Conservation (phyloP, 2,329 filamentous ascomycete species). For the Trichoderma sp. region DNA sequence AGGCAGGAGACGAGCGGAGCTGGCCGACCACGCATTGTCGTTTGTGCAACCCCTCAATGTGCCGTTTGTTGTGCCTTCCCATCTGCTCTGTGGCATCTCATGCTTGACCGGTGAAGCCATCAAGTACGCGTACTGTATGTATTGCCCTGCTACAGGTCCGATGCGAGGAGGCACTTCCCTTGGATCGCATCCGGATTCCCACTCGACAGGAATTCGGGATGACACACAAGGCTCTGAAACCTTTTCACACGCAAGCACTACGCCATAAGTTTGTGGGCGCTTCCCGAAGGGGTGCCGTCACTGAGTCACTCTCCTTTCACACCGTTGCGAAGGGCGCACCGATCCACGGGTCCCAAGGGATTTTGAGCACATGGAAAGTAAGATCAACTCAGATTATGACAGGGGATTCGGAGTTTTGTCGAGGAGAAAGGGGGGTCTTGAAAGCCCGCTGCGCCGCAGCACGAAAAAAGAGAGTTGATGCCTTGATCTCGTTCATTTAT, state of each 20-base stretch:
- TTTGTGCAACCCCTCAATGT: background rate
- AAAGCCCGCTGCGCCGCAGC: background rate
- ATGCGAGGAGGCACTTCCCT: background rate
- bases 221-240: background rate
- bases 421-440: background rate
- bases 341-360: conserved; percentile 4
- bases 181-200: background rate
- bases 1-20: conserved; percentile 5
- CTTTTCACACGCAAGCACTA: background rate
- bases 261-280: background rate
- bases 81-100: background rate
- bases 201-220: conserved; percentile 7
- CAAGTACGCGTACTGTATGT: background rate
- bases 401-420: conserved; percentile 13
- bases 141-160: background rate
- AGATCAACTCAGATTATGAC: conserved; percentile 24
- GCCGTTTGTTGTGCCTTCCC: background rate
- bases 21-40: background rate
- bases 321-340: background rate
- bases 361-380: conserved; percentile 22
- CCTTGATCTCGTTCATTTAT: background rate
- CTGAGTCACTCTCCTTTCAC: background rate
- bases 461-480: background rate
- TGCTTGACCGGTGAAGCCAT: background rate
- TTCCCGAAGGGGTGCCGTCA: conserved; percentile 7